Percentiles rank a stretch among this genome's conserved stretches.
Evolutionary conservation across 192 early-diverging fungal genomes (phyloP).

Genomic region (Coemansia nantahalensis): DNA sequence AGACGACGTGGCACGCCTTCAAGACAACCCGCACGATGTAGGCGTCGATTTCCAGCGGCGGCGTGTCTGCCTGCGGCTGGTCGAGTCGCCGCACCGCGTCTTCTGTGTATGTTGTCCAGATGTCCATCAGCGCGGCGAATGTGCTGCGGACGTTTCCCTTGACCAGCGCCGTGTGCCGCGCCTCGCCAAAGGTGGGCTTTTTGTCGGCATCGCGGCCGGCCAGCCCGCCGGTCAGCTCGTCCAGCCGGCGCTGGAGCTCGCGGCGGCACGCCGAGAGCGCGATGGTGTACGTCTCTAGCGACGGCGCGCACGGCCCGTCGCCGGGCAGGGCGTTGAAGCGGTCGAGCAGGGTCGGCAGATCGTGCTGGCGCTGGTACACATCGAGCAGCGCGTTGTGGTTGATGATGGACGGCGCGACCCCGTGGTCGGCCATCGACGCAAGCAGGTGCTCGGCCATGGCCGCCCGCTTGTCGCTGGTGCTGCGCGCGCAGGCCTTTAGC

Average conservation of each 20-base stretch:
- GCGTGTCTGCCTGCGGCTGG: constrained; percentile 7
- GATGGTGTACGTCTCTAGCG: constrained; percentile 43
- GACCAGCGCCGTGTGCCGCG: constrained; percentile 11
- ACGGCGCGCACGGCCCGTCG: constrained; percentile 25
- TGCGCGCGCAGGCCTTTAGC: constrained; percentile 33
- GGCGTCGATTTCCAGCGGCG: constrained; percentile 19
- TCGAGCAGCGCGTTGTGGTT: constrained; percentile 31
- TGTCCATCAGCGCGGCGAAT: constrained; percentile 20
- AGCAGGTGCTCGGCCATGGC: constrained; percentile 28
- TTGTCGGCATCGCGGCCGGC: background rate
- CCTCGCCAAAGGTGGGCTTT: background rate
- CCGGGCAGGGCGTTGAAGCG: constrained; percentile 26
- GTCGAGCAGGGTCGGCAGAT: constrained; percentile 10
- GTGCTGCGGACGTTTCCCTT: constrained; percentile 18
- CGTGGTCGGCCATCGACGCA: constrained; percentile 10
- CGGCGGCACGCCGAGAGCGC: constrained; percentile 34
- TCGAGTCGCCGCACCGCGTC: constrained; percentile 24
- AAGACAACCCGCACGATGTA: constrained; percentile 31
- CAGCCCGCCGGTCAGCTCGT: constrained; percentile 3
- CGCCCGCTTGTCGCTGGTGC: constrained; percentile 28
- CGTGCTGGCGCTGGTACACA: constrained; percentile 45
- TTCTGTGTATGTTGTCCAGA: constrained; percentile 23
- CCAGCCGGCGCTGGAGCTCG: constrained; percentile 16
- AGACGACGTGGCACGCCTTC: constrained; percentile 36
- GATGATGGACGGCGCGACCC: constrained; percentile 26